phyloP scores from a whole-genome alignment of 345 rosid genomes.

The Salix arbutifolia region DNA sequence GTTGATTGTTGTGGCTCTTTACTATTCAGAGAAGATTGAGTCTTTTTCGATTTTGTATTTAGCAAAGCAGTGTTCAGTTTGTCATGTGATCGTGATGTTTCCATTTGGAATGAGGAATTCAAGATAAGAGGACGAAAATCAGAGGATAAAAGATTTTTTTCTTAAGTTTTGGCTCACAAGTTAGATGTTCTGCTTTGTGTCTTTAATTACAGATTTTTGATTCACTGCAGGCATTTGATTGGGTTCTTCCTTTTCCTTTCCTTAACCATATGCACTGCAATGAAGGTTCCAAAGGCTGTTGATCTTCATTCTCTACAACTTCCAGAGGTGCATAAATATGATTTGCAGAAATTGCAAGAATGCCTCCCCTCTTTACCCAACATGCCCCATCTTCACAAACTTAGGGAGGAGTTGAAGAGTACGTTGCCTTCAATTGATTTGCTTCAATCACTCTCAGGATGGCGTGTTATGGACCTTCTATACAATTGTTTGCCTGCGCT shows the following conservation, averaged over 20 bases:
- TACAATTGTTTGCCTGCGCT: conserved; percentile 86
- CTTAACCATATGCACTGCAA: conserved; percentile 82
- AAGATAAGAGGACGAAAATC: too few relatives aligned
- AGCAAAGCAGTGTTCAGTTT: too few relatives aligned
- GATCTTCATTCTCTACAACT: conserved; percentile 79
- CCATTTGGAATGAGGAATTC: too few relatives aligned
- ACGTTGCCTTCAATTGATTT: conserved; percentile 39
- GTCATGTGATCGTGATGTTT: too few relatives aligned
- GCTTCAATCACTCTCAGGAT: conserved; percentile 39
- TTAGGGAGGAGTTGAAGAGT: conserved; percentile 41
- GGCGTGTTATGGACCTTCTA: conserved; percentile 78
- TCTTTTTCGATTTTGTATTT: background rate
- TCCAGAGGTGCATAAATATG: conserved; percentile 61
- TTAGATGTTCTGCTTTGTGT: background rate
- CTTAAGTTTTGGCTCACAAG: background rate
- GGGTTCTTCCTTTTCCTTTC: conserved; percentile 95
- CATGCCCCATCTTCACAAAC: conserved; percentile 51
- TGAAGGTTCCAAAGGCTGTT: conserved; percentile 65
- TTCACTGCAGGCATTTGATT: conserved; percentile 79
- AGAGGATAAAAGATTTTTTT: background rate
- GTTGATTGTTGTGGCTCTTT: background rate
- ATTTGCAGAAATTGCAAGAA: conserved; percentile 63
- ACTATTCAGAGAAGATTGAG: background rate
- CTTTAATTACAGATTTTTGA: background rate
- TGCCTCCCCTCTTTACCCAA: conserved; percentile 69